Conservation (phyloP, 148 eudicot genomes). For the Amaranthus cruentus region DNA sequence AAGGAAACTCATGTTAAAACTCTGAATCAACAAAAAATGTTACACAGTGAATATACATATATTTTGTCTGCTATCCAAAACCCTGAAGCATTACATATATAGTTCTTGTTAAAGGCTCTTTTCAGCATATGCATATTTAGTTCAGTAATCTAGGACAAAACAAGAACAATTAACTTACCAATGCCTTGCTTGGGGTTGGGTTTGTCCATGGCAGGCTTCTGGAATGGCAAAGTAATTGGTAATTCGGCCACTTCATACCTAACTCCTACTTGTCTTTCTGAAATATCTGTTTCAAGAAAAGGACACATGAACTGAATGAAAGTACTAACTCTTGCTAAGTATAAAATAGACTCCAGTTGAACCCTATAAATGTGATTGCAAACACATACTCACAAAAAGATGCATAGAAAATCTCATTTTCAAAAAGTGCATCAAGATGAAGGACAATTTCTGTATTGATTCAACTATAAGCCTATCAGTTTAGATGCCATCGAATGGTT, state of each 20-base stretch:
- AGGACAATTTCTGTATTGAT: too few species aligned
- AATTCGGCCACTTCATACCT: conserved; percentile 78
- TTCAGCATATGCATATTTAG: not conserved
- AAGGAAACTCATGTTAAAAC: not conserved
- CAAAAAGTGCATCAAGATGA: not conserved
- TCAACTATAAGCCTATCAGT: too few species aligned
- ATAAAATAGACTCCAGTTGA: not conserved
- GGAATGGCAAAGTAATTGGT: conserved; percentile 77
- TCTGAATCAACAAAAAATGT: not conserved
- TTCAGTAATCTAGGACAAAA: not conserved
- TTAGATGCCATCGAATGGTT: too few species aligned
- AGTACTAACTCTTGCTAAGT: not conserved
- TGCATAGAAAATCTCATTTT: not conserved
- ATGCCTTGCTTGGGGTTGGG: conserved; percentile 98
- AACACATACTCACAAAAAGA: not conserved
- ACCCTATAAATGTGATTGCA: not conserved
- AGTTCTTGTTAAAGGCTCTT: not conserved
- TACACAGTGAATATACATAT: not conserved
- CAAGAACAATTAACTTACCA: conserved; percentile 42
- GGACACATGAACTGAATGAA: not conserved
- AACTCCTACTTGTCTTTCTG: conserved; percentile 62
- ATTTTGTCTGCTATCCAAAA: not conserved
- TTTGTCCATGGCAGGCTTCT: conserved; percentile 82
- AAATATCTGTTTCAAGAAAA: conserved; percentile 36
- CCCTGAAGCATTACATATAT: not conserved